These are phyloP conservation scores for Barnettozyma siamensis DNA, from an alignment of 805 yeast genomes.

Conservation along the genomic window DNA sequence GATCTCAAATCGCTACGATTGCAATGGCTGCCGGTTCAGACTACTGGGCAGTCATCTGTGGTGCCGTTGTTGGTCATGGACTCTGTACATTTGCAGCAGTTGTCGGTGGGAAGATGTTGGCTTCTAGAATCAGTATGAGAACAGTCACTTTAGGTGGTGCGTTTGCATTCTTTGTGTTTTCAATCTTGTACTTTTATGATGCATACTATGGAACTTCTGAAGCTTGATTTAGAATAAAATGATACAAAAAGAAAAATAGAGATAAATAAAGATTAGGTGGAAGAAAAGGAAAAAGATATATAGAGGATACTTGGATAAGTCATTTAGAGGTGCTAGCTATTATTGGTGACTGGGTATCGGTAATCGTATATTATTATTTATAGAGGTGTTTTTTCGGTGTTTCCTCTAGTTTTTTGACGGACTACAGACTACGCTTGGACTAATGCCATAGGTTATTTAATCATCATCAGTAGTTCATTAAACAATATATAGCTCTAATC, in stretches of 20 bases:
- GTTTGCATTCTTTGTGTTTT: slow-evolving; percentile 74
- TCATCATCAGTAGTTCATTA: too few relatives aligned
- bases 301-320: too few relatives aligned
- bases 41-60: slow-evolving; percentile 82
- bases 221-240: neutral
- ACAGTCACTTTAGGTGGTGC: slow-evolving; percentile 92
- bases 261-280: too few relatives aligned
- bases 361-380: too few relatives aligned
- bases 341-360: too few relatives aligned
- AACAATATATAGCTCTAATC: too few relatives aligned
- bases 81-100: slow-evolving; percentile 89
- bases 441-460: too few relatives aligned
- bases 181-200: slow-evolving; percentile 72
- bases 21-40: slow-evolving; percentile 98
- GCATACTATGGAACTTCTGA: slow-evolving; percentile 33
- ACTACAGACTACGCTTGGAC: too few relatives aligned
- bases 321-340: too few relatives aligned
- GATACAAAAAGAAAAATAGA: neutral
- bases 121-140: slow-evolving; percentile 85
- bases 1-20: slow-evolving; percentile 95
- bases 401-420: too few relatives aligned
- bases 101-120: slow-evolving; percentile 84
- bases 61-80: slow-evolving; percentile 87
- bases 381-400: too few relatives aligned
- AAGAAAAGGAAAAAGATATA: too few relatives aligned